Base-by-base conservation (phyloP, 129 eudicot genomes). In the carrot (Daucus carota) region DNA sequence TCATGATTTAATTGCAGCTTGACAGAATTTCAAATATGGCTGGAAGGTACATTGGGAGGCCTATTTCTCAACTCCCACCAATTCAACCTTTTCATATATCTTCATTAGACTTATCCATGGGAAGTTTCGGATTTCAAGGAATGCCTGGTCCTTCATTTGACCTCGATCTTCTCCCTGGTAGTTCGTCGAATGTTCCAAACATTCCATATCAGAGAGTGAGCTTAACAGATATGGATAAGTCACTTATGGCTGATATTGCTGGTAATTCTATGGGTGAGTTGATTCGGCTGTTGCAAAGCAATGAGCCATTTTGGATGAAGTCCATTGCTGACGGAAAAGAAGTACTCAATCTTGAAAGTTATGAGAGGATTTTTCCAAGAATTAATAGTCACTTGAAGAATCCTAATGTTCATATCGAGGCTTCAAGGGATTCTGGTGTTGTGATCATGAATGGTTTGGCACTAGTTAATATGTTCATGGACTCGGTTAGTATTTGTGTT, bases 21-120 rank as follows among this genome's bases (percentile, higher is more conserved):
- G 97, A 91, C 72, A 87, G 88, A 87, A 85, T 88, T 20, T 88
- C 92, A 8, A 83, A 81, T 79, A 85, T 91, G 60, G 86, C 89
- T 17, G 86, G 88, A 20, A 82, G 83, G 87, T 86, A 88, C 81
- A 91, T 86, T 46, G 97, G 97, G 70, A 84, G 90, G 79, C 91
- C 93, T 20, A 87, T 90, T 76, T 78, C 88, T 52, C 96, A 87
- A 73, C 87, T 90, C 33, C 92, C 88, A 81, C 86, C 90, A 31
- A 79, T 90, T 71, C 92, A 85, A 26, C 92, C 96, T 6, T 34
- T 84, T 78, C 96, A 87, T 76, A 29, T 83, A 82, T 86, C 93
- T 57, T 83, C 93, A 5, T 76, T 86, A 24, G 93, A 87, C 63
- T 78, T 91, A 62, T 81, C 91, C 13, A 87, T 86, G 89, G 85